These are phyloP conservation scores for Stenocarpella maydis DNA, from an alignment of 2,329 filamentous ascomycete genomes.

Conservation along the genomic window DNA sequence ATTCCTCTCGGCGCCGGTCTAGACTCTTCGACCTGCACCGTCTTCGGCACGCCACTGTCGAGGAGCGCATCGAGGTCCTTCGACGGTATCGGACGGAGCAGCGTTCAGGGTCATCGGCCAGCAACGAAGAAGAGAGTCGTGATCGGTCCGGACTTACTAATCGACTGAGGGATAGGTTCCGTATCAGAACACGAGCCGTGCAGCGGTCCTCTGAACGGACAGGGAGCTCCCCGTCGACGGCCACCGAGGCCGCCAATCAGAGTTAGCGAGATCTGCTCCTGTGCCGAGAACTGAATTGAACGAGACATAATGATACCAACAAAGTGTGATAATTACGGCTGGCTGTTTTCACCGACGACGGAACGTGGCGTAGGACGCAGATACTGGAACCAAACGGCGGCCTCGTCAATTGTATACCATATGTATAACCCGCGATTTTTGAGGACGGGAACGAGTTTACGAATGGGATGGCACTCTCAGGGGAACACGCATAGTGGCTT, in stretches of 20 bases:
- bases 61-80: conserved; percentile 69
- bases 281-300: neutral
- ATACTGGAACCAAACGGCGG: conserved; percentile 8
- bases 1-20: conserved; percentile 53
- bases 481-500: neutral
- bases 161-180: conserved; percentile 62
- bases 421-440: conserved; percentile 17
- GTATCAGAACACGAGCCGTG: conserved; percentile 55
- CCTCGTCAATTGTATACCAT: conserved; percentile 9
- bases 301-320: neutral
- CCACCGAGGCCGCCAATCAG: conserved; percentile 12
- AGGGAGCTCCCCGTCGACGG: conserved; percentile 14
- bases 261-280: conserved; percentile 3
- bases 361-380: neutral
- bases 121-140: conserved; percentile 43
- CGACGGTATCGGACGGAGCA: conserved; percentile 57
- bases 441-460: neutral
- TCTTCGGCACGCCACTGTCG: conserved; percentile 64
- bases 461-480: neutral
- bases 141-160: conserved; percentile 56
- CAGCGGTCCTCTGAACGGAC: conserved; percentile 26
- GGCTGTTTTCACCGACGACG: conserved; percentile 18
- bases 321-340: conserved; percentile 18
- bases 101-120: conserved; percentile 37
- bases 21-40: conserved; percentile 65